phyloP scores from a whole-genome alignment of 2,329 filamentous ascomycete genomes.

The Beauveria brongniartii region DNA sequence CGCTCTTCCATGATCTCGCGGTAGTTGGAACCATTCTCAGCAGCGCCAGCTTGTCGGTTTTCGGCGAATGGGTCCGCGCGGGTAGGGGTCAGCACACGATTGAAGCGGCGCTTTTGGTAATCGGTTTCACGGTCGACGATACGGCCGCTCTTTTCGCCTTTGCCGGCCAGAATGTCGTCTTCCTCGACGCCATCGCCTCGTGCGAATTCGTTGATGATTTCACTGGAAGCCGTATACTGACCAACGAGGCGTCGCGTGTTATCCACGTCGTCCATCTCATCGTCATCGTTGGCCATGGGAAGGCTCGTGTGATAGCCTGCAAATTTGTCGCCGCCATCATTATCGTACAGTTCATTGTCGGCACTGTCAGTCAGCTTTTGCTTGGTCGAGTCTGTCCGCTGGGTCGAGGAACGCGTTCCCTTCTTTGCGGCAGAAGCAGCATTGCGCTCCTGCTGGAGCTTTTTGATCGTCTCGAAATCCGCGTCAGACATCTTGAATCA shows the following conservation, averaged over 20 bases:
- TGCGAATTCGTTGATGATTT: slow-evolving; percentile 91
- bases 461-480: slow-evolving; percentile 81
- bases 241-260: slow-evolving; percentile 73
- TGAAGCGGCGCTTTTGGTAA: slow-evolving; percentile 92
- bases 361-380: slow-evolving; percentile 83
- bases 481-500: slow-evolving; percentile 58
- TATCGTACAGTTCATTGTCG: slow-evolving; percentile 82
- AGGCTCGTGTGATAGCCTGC: slow-evolving; percentile 88
- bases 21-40: slow-evolving; percentile 71
- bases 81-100: slow-evolving; percentile 78
- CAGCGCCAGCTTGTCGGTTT: slow-evolving; percentile 59
- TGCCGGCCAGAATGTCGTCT: slow-evolving; percentile 77
- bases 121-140: slow-evolving; percentile 93
- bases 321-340: slow-evolving; percentile 69
- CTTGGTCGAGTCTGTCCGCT: slow-evolving; percentile 84
- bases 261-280: slow-evolving; percentile 68
- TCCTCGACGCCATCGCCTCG: slow-evolving; percentile 80
- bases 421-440: slow-evolving; percentile 70
- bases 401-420: slow-evolving; percentile 66
- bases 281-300: slow-evolving; percentile 67
- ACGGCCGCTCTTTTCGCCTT: slow-evolving; percentile 78
- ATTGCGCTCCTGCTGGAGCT: slow-evolving; percentile 89
- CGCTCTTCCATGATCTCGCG: slow-evolving; percentile 84
- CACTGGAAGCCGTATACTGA: slow-evolving; percentile 88
- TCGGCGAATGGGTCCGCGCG: slow-evolving; percentile 79